Conservation (phyloP, 805 yeast genomes). For the baker's yeast (Saccharomyces cerevisiae) region DNA sequence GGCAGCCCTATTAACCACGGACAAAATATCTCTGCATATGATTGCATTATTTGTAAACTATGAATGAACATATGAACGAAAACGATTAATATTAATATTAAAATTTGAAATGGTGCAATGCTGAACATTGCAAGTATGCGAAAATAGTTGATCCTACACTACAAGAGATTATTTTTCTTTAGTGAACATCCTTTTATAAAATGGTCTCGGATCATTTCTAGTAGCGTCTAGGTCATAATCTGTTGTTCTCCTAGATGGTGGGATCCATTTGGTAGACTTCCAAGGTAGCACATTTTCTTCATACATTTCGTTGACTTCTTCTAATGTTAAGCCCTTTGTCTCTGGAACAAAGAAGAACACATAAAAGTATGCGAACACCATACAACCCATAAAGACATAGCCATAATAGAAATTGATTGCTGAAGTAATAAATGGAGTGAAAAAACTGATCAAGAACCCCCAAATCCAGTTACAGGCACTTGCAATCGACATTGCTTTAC, state of each 20-base stretch:
- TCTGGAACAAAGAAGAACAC: conserved; percentile 68
- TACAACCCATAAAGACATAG: conserved; percentile 53
- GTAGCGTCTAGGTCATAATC: conserved; percentile 24
- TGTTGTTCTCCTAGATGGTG: conserved; percentile 35
- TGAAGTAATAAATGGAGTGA: conserved; percentile 65
- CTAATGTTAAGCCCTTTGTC: conserved; percentile 74
- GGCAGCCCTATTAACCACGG: neutral
- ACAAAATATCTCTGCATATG: neutral
- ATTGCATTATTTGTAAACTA: neutral
- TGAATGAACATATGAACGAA: conserved; percentile 10
- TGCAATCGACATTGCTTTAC: conserved; percentile 47
- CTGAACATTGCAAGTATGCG: conserved; percentile 50
- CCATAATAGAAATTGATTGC: conserved; percentile 69
- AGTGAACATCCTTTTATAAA: conserved; percentile 21
- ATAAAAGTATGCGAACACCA: conserved; percentile 51
- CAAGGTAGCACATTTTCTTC: conserved; percentile 37
- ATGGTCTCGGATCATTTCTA: conserved; percentile 24
- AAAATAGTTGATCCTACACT: conserved; percentile 20
- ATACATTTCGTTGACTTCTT: conserved; percentile 68
- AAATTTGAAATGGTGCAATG: neutral
- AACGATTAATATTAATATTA: neutral
- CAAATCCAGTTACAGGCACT: conserved; percentile 55
- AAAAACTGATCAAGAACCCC: conserved; percentile 59
- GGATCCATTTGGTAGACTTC: conserved; percentile 45
- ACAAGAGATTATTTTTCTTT: conserved; percentile 6